phyloP scores from a whole-genome alignment of 1,139 yeast species.

The Magnusiomyces paraingens region DNA sequence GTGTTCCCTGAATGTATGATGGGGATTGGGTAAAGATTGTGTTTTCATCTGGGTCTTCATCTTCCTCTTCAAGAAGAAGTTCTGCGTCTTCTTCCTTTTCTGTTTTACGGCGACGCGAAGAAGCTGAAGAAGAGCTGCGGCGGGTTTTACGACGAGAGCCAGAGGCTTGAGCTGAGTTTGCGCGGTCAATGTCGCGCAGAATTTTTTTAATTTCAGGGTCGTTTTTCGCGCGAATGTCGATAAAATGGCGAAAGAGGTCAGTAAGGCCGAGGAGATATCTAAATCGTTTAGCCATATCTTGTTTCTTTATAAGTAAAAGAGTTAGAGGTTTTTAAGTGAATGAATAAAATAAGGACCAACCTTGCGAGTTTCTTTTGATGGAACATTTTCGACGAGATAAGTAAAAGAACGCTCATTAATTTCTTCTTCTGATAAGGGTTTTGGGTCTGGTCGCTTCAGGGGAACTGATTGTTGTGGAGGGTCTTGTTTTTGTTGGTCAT shows the following conservation, averaged over 20 bases:
- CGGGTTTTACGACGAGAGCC: slow-evolving; percentile 17
- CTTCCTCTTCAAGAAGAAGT: slow-evolving; percentile 72
- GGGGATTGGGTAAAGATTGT: slow-evolving; percentile 81
- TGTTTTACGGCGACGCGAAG: slow-evolving; percentile 30
- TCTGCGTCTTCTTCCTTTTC: slow-evolving; percentile 89
- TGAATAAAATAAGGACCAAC: slow-evolving; percentile 8
- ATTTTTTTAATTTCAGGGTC: slow-evolving; percentile 64
- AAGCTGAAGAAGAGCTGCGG: slow-evolving; percentile 17
- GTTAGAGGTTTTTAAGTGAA: slow-evolving; percentile 25
- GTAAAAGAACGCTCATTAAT: slow-evolving; percentile 12
- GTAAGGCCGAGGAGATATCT: slow-evolving; percentile 77
- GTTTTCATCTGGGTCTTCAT: slow-evolving; percentile 35
- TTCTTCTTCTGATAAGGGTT: slow-evolving; percentile 13
- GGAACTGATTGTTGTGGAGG: not conserved
- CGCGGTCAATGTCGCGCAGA: slow-evolving; percentile 46
- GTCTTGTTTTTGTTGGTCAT: not conserved
- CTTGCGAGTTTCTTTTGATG: slow-evolving; percentile 13
- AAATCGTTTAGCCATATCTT: slow-evolving; percentile 51
- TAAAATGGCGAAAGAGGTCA: slow-evolving; percentile 83
- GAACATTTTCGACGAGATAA: slow-evolving; percentile 15
- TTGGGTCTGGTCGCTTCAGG: not conserved
- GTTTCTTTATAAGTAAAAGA: slow-evolving; percentile 18
- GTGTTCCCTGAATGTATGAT: slow-evolving; percentile 40
- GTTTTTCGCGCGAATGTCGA: slow-evolving; percentile 71
- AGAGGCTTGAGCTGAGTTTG: slow-evolving; percentile 1